Percentiles rank a stretch among this genome's conserved stretches.
phyloP scores from a whole-genome alignment of 371 early-diverging fungal genomes.

The Lichtheimia corymbifera region DNA sequence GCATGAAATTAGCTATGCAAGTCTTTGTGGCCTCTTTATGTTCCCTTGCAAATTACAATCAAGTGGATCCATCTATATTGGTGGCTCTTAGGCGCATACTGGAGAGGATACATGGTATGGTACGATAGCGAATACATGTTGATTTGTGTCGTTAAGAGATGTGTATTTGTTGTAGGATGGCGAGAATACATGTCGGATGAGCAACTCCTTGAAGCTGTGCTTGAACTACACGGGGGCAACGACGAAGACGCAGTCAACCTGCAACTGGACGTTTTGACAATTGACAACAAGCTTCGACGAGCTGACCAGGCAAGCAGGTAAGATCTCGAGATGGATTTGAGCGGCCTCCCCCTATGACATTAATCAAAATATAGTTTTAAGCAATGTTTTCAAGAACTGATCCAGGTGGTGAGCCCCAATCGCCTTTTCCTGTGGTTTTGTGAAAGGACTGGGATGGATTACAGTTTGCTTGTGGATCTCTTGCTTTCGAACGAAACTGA shows the following conservation, averaged over 20 bases:
- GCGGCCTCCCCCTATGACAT: not conserved
- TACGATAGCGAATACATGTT: too few species aligned
- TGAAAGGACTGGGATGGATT: slow-evolving; percentile 16
- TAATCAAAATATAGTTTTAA: not conserved
- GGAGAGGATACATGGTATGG: too few species aligned
- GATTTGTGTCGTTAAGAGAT: too few species aligned
- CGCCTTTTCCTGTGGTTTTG: slow-evolving; percentile 19
- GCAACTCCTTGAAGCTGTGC: slow-evolving; percentile 10
- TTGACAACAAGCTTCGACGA: not conserved
- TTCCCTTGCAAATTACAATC: not conserved
- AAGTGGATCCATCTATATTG: not conserved
- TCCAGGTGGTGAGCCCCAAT: slow-evolving; percentile 13
- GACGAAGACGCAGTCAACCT: slow-evolving; percentile 21
- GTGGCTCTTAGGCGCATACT: too few species aligned
- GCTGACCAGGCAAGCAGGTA: too few species aligned
- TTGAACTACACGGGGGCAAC: slow-evolving; percentile 18
- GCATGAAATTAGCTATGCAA: slow-evolving; percentile 12
- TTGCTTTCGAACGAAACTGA: slow-evolving; percentile 23
- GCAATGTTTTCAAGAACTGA: not conserved
- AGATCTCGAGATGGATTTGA: not conserved
- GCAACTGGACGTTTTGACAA: slow-evolving; percentile 15
- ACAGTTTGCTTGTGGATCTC: slow-evolving; percentile 19
- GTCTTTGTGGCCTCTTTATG: slow-evolving; percentile 6
- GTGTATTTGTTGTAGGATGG: not conserved
- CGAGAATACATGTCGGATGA: not conserved